phyloP scores from a whole-genome alignment of 805 yeast species.

The Yarrowia osloensis region DNA sequence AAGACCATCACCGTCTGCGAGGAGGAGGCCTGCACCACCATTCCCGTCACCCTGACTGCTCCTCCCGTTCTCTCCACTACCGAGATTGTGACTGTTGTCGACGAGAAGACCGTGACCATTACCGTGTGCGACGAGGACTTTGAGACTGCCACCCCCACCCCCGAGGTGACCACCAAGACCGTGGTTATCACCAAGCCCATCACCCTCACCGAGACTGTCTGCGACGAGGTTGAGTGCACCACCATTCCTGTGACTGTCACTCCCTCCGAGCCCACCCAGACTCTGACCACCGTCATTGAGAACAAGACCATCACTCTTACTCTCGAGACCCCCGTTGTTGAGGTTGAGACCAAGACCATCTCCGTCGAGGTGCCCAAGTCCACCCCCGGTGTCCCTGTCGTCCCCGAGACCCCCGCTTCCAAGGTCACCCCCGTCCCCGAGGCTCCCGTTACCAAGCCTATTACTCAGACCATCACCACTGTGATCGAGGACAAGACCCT shows the following conservation, averaged over 20 bases:
- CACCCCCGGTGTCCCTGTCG: background rate
- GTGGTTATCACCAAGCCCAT: background rate
- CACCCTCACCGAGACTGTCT: conserved; percentile 7
- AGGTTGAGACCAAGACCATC: background rate
- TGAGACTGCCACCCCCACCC: background rate
- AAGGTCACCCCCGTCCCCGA: background rate
- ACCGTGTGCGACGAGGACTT: conserved; percentile 7
- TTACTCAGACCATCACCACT: background rate
- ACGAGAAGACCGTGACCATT: background rate
- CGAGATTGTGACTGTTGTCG: background rate
- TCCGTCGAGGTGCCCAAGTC: background rate
- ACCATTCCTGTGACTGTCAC: conserved; percentile 4
- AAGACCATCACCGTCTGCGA: conserved; percentile 2
- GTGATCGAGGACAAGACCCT: conserved; percentile 7
- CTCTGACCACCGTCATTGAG: background rate
- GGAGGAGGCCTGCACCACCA: background rate
- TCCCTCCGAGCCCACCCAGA: background rate
- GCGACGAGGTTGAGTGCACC: conserved; percentile 1
- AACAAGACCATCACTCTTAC: conserved; percentile 3
- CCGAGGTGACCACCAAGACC: background rate
- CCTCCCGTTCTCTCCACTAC: background rate
- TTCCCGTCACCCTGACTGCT: background rate
- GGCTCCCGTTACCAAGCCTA: background rate
- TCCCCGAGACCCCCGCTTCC: background rate
- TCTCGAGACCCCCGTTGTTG: background rate